phyloP scores from a whole-genome alignment of 2,329 filamentous ascomycete species.

The Neurospora sp. region DNA sequence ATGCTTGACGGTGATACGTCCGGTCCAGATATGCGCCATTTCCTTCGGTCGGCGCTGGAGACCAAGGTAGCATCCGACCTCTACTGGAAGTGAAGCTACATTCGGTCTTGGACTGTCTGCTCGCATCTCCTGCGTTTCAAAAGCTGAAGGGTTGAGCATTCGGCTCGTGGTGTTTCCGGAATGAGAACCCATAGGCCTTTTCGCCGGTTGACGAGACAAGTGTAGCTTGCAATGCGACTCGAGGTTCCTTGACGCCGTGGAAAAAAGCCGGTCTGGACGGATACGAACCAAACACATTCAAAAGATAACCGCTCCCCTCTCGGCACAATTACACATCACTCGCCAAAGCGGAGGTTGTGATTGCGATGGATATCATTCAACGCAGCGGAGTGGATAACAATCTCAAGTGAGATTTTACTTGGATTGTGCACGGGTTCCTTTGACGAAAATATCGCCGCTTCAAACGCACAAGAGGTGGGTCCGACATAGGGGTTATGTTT shows the following conservation, averaged over 20 bases:
- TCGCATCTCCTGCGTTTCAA: not conserved
- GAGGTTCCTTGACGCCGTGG: not conserved
- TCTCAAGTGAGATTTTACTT: not conserved
- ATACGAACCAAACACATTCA: not conserved
- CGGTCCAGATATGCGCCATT: constrained; percentile 44
- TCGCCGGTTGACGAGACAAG: not conserved
- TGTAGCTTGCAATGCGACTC: not conserved
- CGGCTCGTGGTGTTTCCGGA: not conserved
- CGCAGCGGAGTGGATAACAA: not conserved
- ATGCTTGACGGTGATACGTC: constrained; percentile 34
- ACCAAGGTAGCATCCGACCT: constrained; percentile 43
- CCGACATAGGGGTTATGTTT: constrained; percentile 21
- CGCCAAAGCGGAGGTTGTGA: not conserved
- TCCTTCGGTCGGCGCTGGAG: constrained; percentile 53
- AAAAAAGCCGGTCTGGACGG: not conserved
- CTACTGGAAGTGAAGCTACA: constrained; percentile 43
- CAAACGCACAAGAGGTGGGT: constrained; percentile 20
- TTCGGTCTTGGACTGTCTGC: not conserved
- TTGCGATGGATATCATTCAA: not conserved
- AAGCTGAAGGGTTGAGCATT: not conserved
- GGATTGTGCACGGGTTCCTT: not conserved
- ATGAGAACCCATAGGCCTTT: not conserved
- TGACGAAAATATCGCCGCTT: constrained; percentile 12
- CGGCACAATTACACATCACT: not conserved
- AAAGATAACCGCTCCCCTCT: not conserved